Conservation (phyloP, 1,284 basidiomycete species). For the Cryptococcus hybrid region DNA sequence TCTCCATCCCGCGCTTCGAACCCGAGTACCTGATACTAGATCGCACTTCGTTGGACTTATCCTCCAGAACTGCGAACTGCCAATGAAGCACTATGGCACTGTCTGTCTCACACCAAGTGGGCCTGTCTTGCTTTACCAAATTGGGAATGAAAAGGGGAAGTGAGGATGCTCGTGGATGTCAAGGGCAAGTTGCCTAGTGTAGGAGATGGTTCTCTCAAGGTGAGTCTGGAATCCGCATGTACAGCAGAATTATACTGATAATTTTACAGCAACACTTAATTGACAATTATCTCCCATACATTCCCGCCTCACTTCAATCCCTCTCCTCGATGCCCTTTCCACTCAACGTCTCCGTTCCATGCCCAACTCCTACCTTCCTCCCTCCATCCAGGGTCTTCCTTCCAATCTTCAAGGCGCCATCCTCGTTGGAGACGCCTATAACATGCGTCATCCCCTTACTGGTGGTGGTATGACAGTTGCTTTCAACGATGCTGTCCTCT, state of each 20-base stretch:
- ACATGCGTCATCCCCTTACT: slow-evolving; percentile 98
- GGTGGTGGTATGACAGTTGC: slow-evolving; percentile 97
- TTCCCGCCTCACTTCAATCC: slow-evolving; percentile 67
- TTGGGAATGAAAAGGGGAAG: slow-evolving; percentile 65
- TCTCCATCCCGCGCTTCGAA: slow-evolving; percentile 27
- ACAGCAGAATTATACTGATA: not conserved
- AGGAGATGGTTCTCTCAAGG: slow-evolving; percentile 60
- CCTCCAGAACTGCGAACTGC: slow-evolving; percentile 70
- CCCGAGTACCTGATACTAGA: slow-evolving; percentile 58
- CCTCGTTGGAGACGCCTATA: slow-evolving; percentile 94
- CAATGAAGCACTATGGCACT: slow-evolving; percentile 81
- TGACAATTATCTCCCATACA: slow-evolving; percentile 69
- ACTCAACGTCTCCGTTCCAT: slow-evolving; percentile 78
- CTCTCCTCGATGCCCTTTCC: slow-evolving; percentile 63
- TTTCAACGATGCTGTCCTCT: slow-evolving; percentile 74
- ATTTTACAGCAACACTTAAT: slow-evolving; percentile 63
- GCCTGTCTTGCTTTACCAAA: slow-evolving; percentile 86
- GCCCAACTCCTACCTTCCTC: slow-evolving; percentile 94
- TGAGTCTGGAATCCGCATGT: slow-evolving; percentile 36
- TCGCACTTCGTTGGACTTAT: slow-evolving; percentile 82
- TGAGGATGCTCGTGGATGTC: slow-evolving; percentile 90
- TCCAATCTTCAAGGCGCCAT: slow-evolving; percentile 62
- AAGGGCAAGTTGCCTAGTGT: slow-evolving; percentile 80
- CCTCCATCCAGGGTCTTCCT: slow-evolving; percentile 69
- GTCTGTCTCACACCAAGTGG: slow-evolving; percentile 73